Evolutionary conservation across 2,329 filamentous ascomycete genomes (phyloP).

Genomic region (Periconia sp.): DNA sequence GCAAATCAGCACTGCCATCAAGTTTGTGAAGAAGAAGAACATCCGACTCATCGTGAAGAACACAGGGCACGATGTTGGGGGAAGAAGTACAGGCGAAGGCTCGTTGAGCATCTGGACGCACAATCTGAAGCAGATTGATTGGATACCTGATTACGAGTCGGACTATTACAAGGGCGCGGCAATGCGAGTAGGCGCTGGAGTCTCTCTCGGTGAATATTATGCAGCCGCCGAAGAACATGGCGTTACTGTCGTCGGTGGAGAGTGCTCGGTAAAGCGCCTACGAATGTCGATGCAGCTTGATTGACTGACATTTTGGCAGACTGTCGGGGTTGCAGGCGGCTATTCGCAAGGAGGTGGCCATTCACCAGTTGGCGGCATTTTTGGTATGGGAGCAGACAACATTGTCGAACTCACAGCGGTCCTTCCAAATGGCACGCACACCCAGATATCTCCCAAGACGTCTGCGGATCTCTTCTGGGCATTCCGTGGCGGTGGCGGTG

Average conservation of each 20-base stretch:
- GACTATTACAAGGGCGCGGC: constrained; percentile 15
- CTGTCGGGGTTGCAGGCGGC: constrained; percentile 52
- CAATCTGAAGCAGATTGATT: constrained; percentile 8
- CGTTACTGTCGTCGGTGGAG: constrained; percentile 6
- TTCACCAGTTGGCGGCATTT: too few relatives aligned
- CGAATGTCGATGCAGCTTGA: too few relatives aligned
- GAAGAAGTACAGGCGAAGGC: constrained; percentile 5
- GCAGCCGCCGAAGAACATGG: constrained; percentile 17
- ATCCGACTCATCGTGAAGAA: constrained; percentile 19
- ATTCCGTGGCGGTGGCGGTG: too few relatives aligned
- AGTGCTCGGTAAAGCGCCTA: too few relatives aligned
- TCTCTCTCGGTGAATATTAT: constrained; percentile 11
- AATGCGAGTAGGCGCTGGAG: constrained; percentile 18
- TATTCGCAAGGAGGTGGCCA: constrained; percentile 56
- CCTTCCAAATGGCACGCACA: too few relatives aligned
- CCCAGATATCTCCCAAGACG: too few relatives aligned
- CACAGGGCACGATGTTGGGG: constrained; percentile 17
- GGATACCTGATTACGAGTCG: neutral
- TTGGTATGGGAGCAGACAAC: too few relatives aligned
- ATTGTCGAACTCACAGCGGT: too few relatives aligned
- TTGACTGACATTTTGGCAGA: too few relatives aligned
- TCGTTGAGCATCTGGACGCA: constrained; percentile 12
- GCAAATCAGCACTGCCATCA: constrained; percentile 6
- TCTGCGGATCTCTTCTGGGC: too few relatives aligned
- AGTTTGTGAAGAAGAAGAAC: constrained; percentile 15